A percentile compares a stretch with the other conserved stretches of the same genome.
Conservation (phyloP, 2,329 filamentous ascomycete genomes). For the Botrytis deweyae region DNA sequence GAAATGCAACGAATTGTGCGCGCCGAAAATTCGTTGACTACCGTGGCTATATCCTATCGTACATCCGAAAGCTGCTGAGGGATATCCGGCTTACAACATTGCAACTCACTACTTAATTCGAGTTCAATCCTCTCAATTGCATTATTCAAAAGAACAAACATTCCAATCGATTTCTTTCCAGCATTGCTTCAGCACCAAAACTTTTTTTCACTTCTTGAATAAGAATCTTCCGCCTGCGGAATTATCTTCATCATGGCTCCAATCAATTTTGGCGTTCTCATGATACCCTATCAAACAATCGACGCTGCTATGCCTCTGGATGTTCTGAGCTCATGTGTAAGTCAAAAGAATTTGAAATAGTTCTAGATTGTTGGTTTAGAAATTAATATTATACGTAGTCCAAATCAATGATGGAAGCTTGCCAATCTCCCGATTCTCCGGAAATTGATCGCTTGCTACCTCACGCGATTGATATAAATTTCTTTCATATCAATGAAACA, state of each 20-base stretch:
- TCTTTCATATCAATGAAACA: constrained; percentile 34
- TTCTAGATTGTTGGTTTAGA: not conserved
- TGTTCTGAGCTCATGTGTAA: constrained; percentile 30
- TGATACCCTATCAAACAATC: constrained; percentile 34
- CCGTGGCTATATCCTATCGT: constrained; percentile 1
- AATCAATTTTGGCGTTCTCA: constrained; percentile 34
- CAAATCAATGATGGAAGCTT: constrained; percentile 8
- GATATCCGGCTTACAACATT: not conserved
- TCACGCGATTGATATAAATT: constrained; percentile 31
- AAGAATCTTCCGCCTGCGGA: not conserved
- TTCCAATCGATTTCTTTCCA: not conserved
- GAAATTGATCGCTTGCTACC: constrained; percentile 16
- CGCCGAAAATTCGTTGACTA: not conserved
- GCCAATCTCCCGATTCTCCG: constrained; percentile 10
- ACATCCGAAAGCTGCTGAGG: not conserved
- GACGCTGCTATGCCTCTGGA: constrained; percentile 35
- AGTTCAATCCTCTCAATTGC: not conserved
- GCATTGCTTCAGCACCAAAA: not conserved
- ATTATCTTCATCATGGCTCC: constrained; percentile 28
- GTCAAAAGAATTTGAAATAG: not conserved
- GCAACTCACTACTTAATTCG: not conserved
- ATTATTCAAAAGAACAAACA: not conserved
- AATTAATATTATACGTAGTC: not conserved
- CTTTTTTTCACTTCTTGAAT: not conserved
- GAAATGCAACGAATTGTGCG: too few relatives aligned